phyloP scores from a whole-genome alignment of 495 filamentous ascomycete genomes.

The Aspergillus nidulans region DNA sequence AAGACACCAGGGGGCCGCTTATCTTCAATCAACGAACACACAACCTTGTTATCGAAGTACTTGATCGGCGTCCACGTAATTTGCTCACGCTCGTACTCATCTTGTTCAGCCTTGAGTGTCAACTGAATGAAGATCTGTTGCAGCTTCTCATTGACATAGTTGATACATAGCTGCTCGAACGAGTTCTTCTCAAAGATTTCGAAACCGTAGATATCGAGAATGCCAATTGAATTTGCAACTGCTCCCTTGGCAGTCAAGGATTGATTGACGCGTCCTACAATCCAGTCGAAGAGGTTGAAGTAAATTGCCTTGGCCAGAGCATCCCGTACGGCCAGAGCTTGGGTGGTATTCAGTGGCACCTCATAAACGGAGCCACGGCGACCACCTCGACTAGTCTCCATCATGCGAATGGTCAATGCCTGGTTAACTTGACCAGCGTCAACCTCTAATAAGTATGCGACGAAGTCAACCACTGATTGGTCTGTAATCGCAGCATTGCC shows the following conservation, averaged over 20 bases:
- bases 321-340: constrained; percentile 91
- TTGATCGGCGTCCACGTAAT: constrained; percentile 99
- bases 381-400: constrained; percentile 86
- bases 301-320: constrained; percentile 94
- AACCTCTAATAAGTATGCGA: constrained; percentile 91
- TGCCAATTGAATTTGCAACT: constrained; percentile 82
- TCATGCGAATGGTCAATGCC: constrained; percentile 81
- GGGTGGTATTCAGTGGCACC: constrained; percentile 82
- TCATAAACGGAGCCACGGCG: constrained; percentile 80
- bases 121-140: constrained; percentile 99
- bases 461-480: constrained; percentile 86
- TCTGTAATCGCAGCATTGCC: constrained; percentile 84
- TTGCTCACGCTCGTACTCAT: constrained; percentile 93
- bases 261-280: constrained; percentile 85
- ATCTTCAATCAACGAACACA: constrained; percentile 95
- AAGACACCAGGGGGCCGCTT: constrained; percentile 90
- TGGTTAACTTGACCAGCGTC: constrained; percentile 75
- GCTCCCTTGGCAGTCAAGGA: constrained; percentile 77
- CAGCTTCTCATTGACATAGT: constrained; percentile 99
- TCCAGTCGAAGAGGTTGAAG: constrained; percentile 98
- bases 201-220: constrained; percentile 99
- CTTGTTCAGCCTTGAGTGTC: constrained; percentile 94
- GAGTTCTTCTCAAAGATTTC: constrained; percentile 99
- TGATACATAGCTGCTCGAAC: constrained; percentile 99
- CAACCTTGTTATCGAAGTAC: constrained; percentile 99